Base-by-base conservation (phyloP, 352 stramenopile species). In the Peronosclerospora sorghi region DNA sequence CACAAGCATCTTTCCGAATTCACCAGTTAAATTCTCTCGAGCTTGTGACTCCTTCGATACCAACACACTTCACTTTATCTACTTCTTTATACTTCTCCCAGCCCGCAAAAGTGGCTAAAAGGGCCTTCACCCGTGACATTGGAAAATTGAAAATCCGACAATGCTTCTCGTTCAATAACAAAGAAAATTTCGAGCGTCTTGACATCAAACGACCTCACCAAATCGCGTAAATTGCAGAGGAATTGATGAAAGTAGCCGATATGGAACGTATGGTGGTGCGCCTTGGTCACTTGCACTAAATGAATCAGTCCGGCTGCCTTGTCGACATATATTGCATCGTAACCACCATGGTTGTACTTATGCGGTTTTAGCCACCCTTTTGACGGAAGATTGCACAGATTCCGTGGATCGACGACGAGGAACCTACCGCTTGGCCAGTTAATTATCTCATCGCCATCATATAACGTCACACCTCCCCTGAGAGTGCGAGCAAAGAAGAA, bases 281-380 rank as follows among this genome's bases (percentile, higher is more conserved):
- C 18, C 5, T 15, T 14, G 2, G 37, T 14, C 30, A 54, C 39
- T 44, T 49, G 47, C 2, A 55, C 32, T 32, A 55, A 55, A 20
- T 39, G 19, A 24, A 49, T 17, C 23, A 55, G 18, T 2, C 21
- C 18, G 14, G n/a, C 3, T 2, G 42, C 27, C 18, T 23, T n/a
- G 14, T 55, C 39, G n/a, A 55, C 14, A 15, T 49, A 55, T 1
- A 45, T 35, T 10, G 48, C 48, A 40, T 55, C 48, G 32, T 55
- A 55, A 8, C 39, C 47, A 12, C 39, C 39, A 28, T 39, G 26
- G n/a, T 41, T 36, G 35, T 19, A 32, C 14, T 29, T 43, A 19
- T 8, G 18, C 36, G 18, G 34, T 27, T 39, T 27, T 15, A 39
- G 18, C 34, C 34, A 39, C 4, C 34, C 0, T 6, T 12, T 21